Evolutionary conservation across 306 rosid species (phyloP), one percentile per base, ranked within the genome.

Genomic region (Vigna nakashimae): DNA sequence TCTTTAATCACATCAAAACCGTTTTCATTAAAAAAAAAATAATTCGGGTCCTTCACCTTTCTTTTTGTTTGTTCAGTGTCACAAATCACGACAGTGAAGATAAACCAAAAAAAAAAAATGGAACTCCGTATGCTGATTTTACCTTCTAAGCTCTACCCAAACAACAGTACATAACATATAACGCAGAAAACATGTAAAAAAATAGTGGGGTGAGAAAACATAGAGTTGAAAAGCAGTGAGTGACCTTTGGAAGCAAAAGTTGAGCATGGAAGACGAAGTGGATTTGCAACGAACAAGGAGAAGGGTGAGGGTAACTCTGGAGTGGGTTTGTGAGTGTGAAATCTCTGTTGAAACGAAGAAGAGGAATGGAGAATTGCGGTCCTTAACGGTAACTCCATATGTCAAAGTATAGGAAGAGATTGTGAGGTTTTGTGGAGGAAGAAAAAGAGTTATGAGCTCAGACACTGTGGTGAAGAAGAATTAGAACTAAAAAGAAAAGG

Each of bases 211-310:
- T 15, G 16, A 74, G 14, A 34, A 4, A 40, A 65, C 3, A 42
- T 11, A 4, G 7, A 74, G 74, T 16, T 45, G 62, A n/a, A 48
- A 79, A 38, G 50, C 28, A 50, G 18, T 1, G 34, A 71, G 56
- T 63, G 45, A 87, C 96, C 91, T 82, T 80, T 85, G 79, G 52
- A 36, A 70, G 75, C 34, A 16, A 84, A 64, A 65, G 82, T 52
- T 20, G 76, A 32, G 52, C 48, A 70, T 3, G 71, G 65, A 51
- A 40, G 73, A 42, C 46, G 80, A 53, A 82, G 67, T 6, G 87
- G 46, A 40, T 38, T 75, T 49, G 77, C 34, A 56, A 67, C 2
- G 11, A 79, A 62, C 9, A 77, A 56, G 55, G 83, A 78, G 75
- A 84, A 73, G 30, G 77, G 36, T 36, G 51, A 52, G 50, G 83